Base-by-base conservation (phyloP, 2,329 filamentous ascomycete species). In the Colletotrichum sp. region DNA sequence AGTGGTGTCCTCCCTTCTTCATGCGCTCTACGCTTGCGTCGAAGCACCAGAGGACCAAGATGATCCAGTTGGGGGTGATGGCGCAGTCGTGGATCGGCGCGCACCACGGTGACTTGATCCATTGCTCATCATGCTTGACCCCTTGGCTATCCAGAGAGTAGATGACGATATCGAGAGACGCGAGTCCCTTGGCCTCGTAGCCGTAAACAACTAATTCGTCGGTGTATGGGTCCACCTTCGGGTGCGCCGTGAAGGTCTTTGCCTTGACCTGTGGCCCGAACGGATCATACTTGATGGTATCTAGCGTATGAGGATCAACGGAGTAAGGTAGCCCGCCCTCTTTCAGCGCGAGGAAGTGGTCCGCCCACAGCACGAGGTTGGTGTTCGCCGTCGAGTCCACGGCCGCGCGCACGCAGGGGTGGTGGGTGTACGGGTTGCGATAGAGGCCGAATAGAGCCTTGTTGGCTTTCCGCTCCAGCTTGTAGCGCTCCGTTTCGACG, bases 51-150 rank as follows among this genome's bases (percentile, higher is more conserved):
- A 84, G 77, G 2, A 80, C 81, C 27, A 85, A 81, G 4, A 85
- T 60, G 22, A 81, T 65, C 74, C 83, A 86, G 55, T 87, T 86
- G 0, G 83, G 78, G 0, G 85, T 86, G 12, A 86, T 82, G 2
- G 81, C 83, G 68, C 83, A 84, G 70, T 87, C 85, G 77, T 87
- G 85, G 16, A 86, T 85, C 74, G 84, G 82, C 0, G 79, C 84
- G 28, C 86, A 87, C 77, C 88, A 89, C 0, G 88, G 88, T 3
- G 87, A 86, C 77, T 86, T 86, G 71, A 89, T 89, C 84, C 86
- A 88, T 8, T 83, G 79, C 78, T 90, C 88, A 68, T 89, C 84
- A 0, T 82, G 86, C 80, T 88, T 88, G 32, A 77, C 79, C 0
- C 88, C 88, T 5, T 79, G 71, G 0, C 76, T 72, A 15, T 78